Evolutionary conservation across 2,329 filamentous ascomycete genomes (phyloP), one percentile per base, ranked within the genome.

Genomic region (Cercospora berteroae): DNA sequence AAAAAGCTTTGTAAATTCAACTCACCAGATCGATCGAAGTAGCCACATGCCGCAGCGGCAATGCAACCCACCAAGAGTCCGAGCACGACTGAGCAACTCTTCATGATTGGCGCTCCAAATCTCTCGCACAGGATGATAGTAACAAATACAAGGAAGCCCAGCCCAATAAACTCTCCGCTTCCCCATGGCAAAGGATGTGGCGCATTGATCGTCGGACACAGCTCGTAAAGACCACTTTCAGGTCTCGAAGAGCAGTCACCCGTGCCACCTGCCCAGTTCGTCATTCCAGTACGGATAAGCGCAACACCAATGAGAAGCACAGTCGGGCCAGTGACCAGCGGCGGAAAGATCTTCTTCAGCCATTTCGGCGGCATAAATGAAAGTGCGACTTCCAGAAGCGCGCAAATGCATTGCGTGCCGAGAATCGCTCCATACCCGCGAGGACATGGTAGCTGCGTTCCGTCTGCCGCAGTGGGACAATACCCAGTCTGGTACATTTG

Each of bases 71-170:
- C 83, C 0, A 93, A 84, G 5, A 94, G 83, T 13, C 92, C 91
- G 65, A 93, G 83, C 50, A 94, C 87, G 33, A 94, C 91, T 13
- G 89, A 88, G 7, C 88, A 90, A 2, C 88, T 91, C 77, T 94
- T 94, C 90, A 95, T 94, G 71, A 95, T 90, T 0, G 92, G 92
- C 0, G 90, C 86, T 1, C 92, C 92, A 73, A 94, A 93, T 10
- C 91, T 87, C 78, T 95, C 92, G 76, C 90, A 92, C 12, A 94
- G 76, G 68, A 95, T 89, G 75, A 95, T 94, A 29, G 89, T 90
- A 55, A 90, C 72, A 75, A 94, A 94, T 4, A 94, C 92, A 55
- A 88, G 88, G 80, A 95, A 94, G 0, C 92, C 92, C 1, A 95
- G 85, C 0, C 88, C 92, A 5, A 95, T 86, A 72, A 90, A 93